Conservation (phyloP, 2,329 filamentous ascomycete genomes). For the Pseudogymnoascus sp. region DNA sequence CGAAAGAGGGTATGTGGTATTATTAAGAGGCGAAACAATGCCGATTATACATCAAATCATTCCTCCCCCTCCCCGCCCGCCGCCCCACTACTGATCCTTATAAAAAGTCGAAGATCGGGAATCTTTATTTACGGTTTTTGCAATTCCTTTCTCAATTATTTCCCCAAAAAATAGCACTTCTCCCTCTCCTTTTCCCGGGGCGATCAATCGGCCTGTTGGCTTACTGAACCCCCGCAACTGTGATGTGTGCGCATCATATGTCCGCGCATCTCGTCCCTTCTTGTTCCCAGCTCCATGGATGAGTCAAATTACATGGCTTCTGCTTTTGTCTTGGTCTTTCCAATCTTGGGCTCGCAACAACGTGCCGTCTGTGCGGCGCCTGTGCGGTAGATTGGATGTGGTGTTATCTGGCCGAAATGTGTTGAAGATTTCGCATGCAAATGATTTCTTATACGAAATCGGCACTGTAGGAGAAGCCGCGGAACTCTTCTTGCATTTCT, state of each 20-base stretch:
- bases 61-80: background rate
- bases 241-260: background rate
- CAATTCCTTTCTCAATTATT: background rate
- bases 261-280: background rate
- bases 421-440: background rate
- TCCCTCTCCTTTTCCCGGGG: background rate
- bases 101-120: background rate
- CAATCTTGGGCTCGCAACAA: background rate
- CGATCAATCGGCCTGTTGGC: background rate
- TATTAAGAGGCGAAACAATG: slow-evolving; percentile 9
- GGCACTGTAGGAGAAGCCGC: slow-evolving; percentile 79
- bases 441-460: slow-evolving; percentile 27
- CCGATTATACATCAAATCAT: slow-evolving; percentile 9
- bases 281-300: background rate
- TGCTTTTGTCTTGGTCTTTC: background rate
- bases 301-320: background rate
- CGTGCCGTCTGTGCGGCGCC: background rate
- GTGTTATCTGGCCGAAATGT: background rate
- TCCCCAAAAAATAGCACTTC: background rate
- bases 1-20: slow-evolving; percentile 7
- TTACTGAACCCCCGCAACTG: background rate
- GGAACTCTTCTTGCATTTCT: slow-evolving; percentile 99
- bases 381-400: background rate
- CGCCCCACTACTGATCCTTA: background rate
- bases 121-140: slow-evolving; percentile 3